These are phyloP conservation scores for Magnolia officinalis DNA, from an alignment of 164 flowering plant genomes.

Conservation along the genomic window DNA sequence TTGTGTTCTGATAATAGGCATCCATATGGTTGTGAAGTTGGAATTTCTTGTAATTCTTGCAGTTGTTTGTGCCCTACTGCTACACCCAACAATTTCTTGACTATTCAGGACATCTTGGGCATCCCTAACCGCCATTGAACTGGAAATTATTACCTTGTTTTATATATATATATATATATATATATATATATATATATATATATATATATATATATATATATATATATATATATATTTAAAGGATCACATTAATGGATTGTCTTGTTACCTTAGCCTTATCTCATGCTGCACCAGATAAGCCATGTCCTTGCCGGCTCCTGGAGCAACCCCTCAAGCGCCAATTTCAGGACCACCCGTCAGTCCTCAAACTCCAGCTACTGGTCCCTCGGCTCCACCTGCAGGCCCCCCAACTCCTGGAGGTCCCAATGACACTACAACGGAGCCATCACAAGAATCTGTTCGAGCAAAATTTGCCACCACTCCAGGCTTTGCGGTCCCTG, in stretches of 20 bases:
- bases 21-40: too few species aligned
- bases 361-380: slow-evolving; percentile 21
- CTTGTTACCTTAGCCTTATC: background rate
- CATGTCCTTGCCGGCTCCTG: slow-evolving; percentile 25
- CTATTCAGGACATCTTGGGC: background rate
- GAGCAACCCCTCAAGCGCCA: slow-evolving; percentile 18
- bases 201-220: too few species aligned
- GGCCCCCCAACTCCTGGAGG: slow-evolving; percentile 14
- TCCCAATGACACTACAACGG: slow-evolving; percentile 19
- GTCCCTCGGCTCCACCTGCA: slow-evolving; percentile 16
- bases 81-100: too few species aligned
- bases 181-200: too few species aligned
- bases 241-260: background rate
- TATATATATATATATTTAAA: too few species aligned
- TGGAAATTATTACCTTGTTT: background rate
- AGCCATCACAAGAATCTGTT: slow-evolving; percentile 21
- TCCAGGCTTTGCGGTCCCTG: slow-evolving; percentile 23
- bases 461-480: slow-evolving; percentile 18
- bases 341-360: slow-evolving; percentile 10
- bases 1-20: too few species aligned
- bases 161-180: too few species aligned
- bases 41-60: too few species aligned
- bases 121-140: background rate
- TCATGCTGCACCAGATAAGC: slow-evolving; percentile 6
- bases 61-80: too few species aligned